phyloP scores from a whole-genome alignment of 1,139 yeast species.

The Lodderomyces pseudojiufengensis region DNA sequence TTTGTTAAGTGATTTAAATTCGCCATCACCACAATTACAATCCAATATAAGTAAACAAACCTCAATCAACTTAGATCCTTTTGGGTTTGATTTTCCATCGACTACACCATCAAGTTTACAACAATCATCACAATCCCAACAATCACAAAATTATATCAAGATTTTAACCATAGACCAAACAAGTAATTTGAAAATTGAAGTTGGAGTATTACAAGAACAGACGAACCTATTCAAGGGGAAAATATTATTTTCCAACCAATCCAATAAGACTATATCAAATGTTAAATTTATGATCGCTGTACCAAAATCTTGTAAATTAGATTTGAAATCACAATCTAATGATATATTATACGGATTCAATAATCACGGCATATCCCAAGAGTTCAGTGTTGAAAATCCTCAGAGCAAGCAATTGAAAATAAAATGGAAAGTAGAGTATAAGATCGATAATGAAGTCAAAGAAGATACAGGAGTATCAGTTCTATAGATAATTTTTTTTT shows the following conservation, averaged over 20 bases:
- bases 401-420: conserved; percentile 54
- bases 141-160: conserved; percentile 11
- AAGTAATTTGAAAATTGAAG: conserved; percentile 49
- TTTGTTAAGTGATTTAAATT: conserved; percentile 43
- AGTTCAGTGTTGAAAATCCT: conserved; percentile 55
- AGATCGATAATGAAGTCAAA: conserved; percentile 39
- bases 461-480: conserved; percentile 58
- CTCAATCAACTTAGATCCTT: conserved; percentile 40
- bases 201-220: conserved; percentile 38
- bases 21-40: conserved; percentile 45
- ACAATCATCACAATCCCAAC: conserved; percentile 7
- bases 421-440: conserved; percentile 75
- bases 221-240: conserved; percentile 41
- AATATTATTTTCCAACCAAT: conserved; percentile 42
- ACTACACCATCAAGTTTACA: conserved; percentile 36
- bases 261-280: conserved; percentile 28
- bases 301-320: conserved; percentile 66
- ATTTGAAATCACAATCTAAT: conserved; percentile 67
- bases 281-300: conserved; percentile 77
- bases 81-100: conserved; percentile 45
- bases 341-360: conserved; percentile 50
- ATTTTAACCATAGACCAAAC: conserved; percentile 43
- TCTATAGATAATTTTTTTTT: too few species aligned
- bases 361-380: conserved; percentile 57
- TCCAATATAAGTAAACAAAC: conserved; percentile 36